Evolutionary conservation across 2,329 filamentous ascomycete genomes (phyloP).

Genomic region (Xylaria sp.): DNA sequence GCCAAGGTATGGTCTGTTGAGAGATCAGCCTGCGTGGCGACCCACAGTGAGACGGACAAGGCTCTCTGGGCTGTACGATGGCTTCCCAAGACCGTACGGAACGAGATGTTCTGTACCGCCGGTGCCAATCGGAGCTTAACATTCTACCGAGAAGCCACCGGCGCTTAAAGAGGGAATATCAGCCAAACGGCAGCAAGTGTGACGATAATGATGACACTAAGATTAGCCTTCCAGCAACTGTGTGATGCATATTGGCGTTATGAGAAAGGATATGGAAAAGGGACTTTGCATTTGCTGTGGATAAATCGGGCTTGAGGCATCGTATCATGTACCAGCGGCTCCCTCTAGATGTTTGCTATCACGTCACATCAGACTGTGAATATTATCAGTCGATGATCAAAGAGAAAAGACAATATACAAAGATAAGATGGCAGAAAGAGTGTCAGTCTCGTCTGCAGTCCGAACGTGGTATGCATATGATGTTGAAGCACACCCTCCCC

Average conservation of each 20-base stretch:
- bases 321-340: conserved; percentile 14
- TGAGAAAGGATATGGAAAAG: conserved; percentile 40
- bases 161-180: conserved; percentile 48
- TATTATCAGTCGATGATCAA: conserved; percentile 3
- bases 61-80: conserved; percentile 85
- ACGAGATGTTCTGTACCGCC: conserved; percentile 79
- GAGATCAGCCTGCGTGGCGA: conserved; percentile 84
- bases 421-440: background rate
- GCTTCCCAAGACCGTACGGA: conserved; percentile 77
- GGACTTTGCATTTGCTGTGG: conserved; percentile 32
- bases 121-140: conserved; percentile 80
- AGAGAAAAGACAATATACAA: background rate
- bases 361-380: conserved; percentile 12
- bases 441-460: background rate
- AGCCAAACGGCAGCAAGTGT: background rate
- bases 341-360: conserved; percentile 13
- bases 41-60: conserved; percentile 89
- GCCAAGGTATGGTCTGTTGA: conserved; percentile 97
- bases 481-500: background rate
- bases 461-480: background rate
- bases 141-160: conserved; percentile 87
- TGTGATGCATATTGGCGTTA: conserved; percentile 41
- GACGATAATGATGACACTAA: conserved; percentile 18
- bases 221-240: conserved; percentile 28
- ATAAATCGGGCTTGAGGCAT: conserved; percentile 19